Percentiles rank a stretch among this genome's conserved stretches.
phyloP scores from a whole-genome alignment of 352 stramenopile genomes.

The Blastocystis sp. region DNA sequence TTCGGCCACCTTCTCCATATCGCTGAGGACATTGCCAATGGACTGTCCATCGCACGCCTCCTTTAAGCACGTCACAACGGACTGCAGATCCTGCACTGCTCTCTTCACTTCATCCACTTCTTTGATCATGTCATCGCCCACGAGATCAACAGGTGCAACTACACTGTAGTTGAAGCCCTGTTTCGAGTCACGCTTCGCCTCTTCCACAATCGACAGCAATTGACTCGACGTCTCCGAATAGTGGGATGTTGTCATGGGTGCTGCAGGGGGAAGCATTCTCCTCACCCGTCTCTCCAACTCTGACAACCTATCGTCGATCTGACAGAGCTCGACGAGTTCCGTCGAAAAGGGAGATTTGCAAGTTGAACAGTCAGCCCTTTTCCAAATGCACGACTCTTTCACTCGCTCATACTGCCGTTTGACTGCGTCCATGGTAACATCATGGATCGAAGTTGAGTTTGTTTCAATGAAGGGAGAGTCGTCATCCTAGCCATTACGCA shows the following conservation, averaged over 20 bases:
- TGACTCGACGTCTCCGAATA: neutral
- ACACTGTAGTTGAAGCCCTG: neutral
- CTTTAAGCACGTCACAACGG: neutral
- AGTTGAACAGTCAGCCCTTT: neutral
- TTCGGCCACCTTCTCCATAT: conserved; percentile 5
- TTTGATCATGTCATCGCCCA: neutral
- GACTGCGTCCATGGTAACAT: conserved; percentile 43
- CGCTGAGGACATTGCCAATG: neutral
- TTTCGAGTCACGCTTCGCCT: neutral
- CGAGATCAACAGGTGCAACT: neutral
- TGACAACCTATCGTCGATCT: neutral
- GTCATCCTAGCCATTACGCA: conserved; percentile 25
- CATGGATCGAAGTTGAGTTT: neutral
- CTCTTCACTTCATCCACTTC: neutral
- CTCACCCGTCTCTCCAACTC: neutral
- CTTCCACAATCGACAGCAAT: neutral
- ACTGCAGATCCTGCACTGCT: neutral
- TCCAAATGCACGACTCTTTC: conserved; percentile 1
- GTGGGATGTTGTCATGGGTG: neutral
- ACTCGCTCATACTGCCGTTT: conserved; percentile 13
- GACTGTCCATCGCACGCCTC: conserved; percentile 9
- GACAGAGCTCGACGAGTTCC: neutral
- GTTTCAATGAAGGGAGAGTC: conserved; percentile 6
- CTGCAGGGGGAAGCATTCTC: neutral
- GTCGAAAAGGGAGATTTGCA: neutral